Evolutionary conservation across 345 rosid genomes (phyloP), one percentile per base, ranked within the genome.

Genomic region (Gossypioides kirkii): DNA sequence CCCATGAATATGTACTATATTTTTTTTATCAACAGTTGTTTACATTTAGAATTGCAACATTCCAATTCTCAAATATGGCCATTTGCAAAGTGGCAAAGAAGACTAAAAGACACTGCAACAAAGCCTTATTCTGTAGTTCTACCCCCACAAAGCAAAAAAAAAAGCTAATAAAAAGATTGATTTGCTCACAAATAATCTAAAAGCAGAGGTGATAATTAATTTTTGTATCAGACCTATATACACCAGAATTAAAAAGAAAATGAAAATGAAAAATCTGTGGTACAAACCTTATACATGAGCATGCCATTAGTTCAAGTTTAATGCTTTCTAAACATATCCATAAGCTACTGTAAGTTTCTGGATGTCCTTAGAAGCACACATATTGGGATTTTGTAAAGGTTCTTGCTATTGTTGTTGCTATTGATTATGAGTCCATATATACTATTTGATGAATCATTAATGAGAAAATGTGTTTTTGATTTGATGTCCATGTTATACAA

Each of bases 391-490:
- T 45, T 79, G 83, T 43, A 71, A 59, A 41, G 69, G n/a, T 76
- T 79, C 82, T 78, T 86, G 83, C 76, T 86, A n/a, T n/a, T n/a
- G 84, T 64, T 83, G 87, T 10, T 55, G 59, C 56, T 81, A 88
- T 55, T 85, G 88, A 58, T 70, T 80, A 71, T 83, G 84, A 75
- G 83, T 77, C 91, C 92, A 90, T 75, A 77, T n/a, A n/a, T 75
- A 61, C 76, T 78, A 71, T 73, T 85, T 38, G 90, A 75, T 28
- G 94, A 75, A 76, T 62, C 73, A 13, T 20, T 63, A 42, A 82
- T 69, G 28, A 87, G 73, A 83, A 82, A 77, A 71, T 79, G 83
- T 64, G 91, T 50, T 83, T 94, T 97, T 2, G 97, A 82, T 84
- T 89, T 94, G 47, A 90, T 85, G 54, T 86, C 93, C 69, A 69